Base-by-base conservation (phyloP, 2,329 filamentous ascomycete genomes). In the Beauveria brongniartii region DNA sequence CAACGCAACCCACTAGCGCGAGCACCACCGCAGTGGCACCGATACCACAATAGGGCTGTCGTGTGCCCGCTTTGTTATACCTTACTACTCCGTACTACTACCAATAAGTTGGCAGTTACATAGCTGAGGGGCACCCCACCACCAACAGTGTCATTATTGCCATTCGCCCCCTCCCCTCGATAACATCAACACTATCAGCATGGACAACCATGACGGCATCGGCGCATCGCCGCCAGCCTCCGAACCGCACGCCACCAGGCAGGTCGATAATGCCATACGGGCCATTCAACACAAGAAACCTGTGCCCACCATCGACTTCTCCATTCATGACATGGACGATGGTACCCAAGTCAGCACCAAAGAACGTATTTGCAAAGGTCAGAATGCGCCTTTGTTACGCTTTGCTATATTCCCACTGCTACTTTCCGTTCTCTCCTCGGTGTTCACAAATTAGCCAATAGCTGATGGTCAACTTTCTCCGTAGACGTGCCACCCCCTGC, bases 301-400 rank as follows among this genome's bases (percentile, higher is more conserved):
- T 61, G 82, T 95, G 56, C 94, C 94, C 62, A 93, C 97, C 81
- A 97, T 99, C 71, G 94, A 99, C 80, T 99, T 99, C 75, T 95
- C 91, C 62, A 86, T 99, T 71, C 94, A 99, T 77, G 93, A 89
- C 64, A 97, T 97, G 93, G 94, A 99, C 75, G 94, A 99, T 81
- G 91, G 91, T 71, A 87, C 85, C 59, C 91, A 96, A 79, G 93
- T 99, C 73, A 97, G 85, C 85, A 99, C 94, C 64, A 78, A 89
- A 73, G 94, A 99, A 78, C 86, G 94, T 74, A 93, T 99, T 64
- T 96, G 93, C 82, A 99, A 97, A 92, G 94, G 94, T 97, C 84
- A 65, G 76, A 41, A 43, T 50, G 58, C 44, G 58, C 24, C 50
- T 47, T 50, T 46, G 57, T 41, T 53, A 53, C 28, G 20, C 50